phyloP scores from a whole-genome alignment of 2,329 filamentous ascomycete genomes.

The Ascosphaera pollenicola region DNA sequence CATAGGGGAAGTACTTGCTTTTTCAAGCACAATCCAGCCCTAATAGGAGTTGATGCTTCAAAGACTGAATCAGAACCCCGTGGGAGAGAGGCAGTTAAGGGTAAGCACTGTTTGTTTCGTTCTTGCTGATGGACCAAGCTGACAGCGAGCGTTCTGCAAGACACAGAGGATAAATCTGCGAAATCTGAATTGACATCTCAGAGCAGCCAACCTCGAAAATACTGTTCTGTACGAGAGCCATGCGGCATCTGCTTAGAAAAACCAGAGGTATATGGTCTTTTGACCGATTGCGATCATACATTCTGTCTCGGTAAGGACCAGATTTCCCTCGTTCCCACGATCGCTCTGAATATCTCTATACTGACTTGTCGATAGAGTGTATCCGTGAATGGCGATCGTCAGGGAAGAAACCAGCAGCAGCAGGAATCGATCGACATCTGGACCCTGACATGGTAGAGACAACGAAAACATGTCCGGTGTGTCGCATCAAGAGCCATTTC shows the following conservation, averaged over 20 bases:
- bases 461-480: constrained; percentile 11
- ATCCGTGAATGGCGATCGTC: constrained; percentile 11
- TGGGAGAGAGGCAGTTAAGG: not conserved
- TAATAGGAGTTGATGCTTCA: constrained; percentile 5
- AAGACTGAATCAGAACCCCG: not conserved
- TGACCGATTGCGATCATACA: constrained; percentile 11
- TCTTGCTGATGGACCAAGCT: no score
- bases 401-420: constrained; percentile 2
- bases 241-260: constrained; percentile 12
- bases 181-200: no score
- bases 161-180: not conserved
- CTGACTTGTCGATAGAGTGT: constrained; percentile 7
- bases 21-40: constrained; percentile 8
- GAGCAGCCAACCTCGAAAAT: not conserved
- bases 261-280: constrained; percentile 10
- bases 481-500: constrained; percentile 10
- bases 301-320: constrained; percentile 10
- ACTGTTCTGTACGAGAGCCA: constrained; percentile 2
- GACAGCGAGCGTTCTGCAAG: no score
- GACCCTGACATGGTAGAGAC: constrained; percentile 2
- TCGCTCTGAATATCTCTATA: not conserved
- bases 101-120: no score
- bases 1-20: constrained; percentile 7
- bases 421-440: not conserved
- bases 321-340: not conserved